phyloP scores from a whole-genome alignment of 495 filamentous ascomycete genomes.

The Penicillium desertorum region DNA sequence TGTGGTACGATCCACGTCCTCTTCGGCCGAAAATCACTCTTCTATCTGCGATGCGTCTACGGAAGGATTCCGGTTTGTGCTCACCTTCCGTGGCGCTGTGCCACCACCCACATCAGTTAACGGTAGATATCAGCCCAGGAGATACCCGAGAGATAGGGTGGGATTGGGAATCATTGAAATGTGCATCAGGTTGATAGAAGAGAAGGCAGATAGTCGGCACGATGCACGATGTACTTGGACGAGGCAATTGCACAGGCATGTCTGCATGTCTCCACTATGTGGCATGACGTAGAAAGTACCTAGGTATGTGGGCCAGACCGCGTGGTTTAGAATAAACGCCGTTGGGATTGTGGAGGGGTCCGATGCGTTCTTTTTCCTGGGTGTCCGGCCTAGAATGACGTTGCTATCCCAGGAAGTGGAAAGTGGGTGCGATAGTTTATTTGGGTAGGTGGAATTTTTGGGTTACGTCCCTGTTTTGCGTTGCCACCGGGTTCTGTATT shows the following conservation, averaged over 20 bases:
- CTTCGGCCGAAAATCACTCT: constrained; percentile 4
- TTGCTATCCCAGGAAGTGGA: background rate
- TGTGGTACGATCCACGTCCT: background rate
- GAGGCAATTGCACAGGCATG: background rate
- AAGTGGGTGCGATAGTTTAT: background rate
- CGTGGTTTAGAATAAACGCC: background rate
- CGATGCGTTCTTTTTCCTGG: too few relatives aligned
- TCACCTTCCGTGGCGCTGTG: background rate
- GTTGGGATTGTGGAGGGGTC: background rate
- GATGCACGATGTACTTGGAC: background rate
- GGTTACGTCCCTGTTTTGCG: background rate
- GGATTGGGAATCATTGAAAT: background rate
- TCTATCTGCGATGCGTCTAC: background rate
- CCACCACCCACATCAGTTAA: background rate
- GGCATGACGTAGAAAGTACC: background rate
- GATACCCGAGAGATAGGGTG: background rate
- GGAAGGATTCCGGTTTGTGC: background rate
- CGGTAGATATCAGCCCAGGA: background rate
- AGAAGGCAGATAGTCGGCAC: background rate
- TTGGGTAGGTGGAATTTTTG: background rate
- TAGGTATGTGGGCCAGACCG: too few relatives aligned
- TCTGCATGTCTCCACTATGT: background rate
- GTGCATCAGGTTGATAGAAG: background rate
- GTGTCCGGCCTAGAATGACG: background rate
- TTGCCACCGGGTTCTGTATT: background rate